Percentiles rank a stretch among this genome's conserved stretches.
These are phyloP conservation scores for Colletotrichum nymphaeae DNA, from an alignment of 2,329 filamentous ascomycete genomes.

Conservation along the genomic window DNA sequence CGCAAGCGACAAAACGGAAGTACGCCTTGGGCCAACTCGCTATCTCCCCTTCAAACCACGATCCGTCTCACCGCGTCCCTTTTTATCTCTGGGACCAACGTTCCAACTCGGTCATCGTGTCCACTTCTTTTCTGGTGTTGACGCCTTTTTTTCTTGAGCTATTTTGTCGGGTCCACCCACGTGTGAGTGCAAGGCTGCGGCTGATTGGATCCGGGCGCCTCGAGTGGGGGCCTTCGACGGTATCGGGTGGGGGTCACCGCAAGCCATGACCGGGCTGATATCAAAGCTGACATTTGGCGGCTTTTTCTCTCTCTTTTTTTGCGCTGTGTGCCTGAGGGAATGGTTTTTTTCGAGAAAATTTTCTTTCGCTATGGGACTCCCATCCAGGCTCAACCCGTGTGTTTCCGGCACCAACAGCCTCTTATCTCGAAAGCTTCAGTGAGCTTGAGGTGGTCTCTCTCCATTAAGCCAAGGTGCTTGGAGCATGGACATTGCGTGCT, in stretches of 20 bases:
- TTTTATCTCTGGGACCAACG: slow-evolving; percentile 32
- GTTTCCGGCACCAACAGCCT: background rate
- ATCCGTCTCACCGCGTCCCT: slow-evolving; percentile 30
- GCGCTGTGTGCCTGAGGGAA: slow-evolving; percentile 30
- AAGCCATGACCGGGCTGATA: slow-evolving; percentile 35
- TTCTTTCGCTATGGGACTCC: slow-evolving; percentile 12
- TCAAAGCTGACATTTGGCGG: slow-evolving; percentile 28
- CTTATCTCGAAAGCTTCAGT: background rate
- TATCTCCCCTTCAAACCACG: background rate
- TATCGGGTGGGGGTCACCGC: slow-evolving; percentile 37
- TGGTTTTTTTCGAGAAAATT: slow-evolving; percentile 19
- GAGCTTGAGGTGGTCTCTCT: background rate
- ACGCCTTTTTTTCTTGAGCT: slow-evolving; percentile 14
- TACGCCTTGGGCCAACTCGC: background rate
- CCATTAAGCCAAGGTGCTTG: background rate
- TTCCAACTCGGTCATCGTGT: slow-evolving; percentile 24
- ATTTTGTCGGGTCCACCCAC: slow-evolving; percentile 37
- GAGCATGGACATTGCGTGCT: background rate
- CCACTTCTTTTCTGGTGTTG: slow-evolving; percentile 24
- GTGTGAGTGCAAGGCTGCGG: slow-evolving; percentile 31
- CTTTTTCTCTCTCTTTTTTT: background rate
- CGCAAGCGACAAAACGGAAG: background rate
- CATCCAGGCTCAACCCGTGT: background rate
- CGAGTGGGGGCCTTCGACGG: slow-evolving; percentile 34
- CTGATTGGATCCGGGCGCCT: slow-evolving; percentile 33